phyloP scores from a whole-genome alignment of 352 stramenopile genomes.

The Phytophthora macrochlamydospora region DNA sequence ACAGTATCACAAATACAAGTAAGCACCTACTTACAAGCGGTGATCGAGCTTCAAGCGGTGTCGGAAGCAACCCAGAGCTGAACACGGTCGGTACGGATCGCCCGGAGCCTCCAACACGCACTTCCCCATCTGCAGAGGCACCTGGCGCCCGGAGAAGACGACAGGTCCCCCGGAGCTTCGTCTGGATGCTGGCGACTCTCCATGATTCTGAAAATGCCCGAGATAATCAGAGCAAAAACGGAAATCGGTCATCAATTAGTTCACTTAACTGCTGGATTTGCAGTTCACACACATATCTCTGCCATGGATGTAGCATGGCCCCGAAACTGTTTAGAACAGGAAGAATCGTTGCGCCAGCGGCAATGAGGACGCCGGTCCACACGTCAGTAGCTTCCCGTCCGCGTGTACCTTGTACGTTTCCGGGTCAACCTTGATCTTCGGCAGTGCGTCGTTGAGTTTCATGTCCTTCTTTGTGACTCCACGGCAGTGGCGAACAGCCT shows the following conservation, averaged over 20 bases:
- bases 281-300: not conserved
- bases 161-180: slow-evolving; percentile 10
- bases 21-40: slow-evolving; percentile 35
- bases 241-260: no score
- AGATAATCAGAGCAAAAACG: no score
- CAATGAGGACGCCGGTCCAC: slow-evolving; percentile 81
- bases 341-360: slow-evolving; percentile 94
- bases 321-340: slow-evolving; percentile 81
- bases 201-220: slow-evolving; percentile 8
- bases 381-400: slow-evolving; percentile 90
- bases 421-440: slow-evolving; percentile 94
- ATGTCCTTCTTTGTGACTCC: slow-evolving; percentile 95
- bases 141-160: slow-evolving; percentile 35
- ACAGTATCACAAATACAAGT: not conserved
- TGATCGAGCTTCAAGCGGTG: slow-evolving; percentile 3
- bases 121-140: slow-evolving; percentile 48
- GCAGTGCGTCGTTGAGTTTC: slow-evolving; percentile 95
- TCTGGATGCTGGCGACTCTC: slow-evolving; percentile 25
- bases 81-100: slow-evolving; percentile 39
- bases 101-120: slow-evolving; percentile 58
- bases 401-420: slow-evolving; percentile 96
- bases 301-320: not conserved
- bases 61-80: not conserved
- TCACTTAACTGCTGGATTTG: no score
- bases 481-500: slow-evolving; percentile 83